These are phyloP conservation scores for Termitomyces sp. DNA, from an alignment of 768 basidiomycete genomes.

Conservation along the genomic window DNA sequence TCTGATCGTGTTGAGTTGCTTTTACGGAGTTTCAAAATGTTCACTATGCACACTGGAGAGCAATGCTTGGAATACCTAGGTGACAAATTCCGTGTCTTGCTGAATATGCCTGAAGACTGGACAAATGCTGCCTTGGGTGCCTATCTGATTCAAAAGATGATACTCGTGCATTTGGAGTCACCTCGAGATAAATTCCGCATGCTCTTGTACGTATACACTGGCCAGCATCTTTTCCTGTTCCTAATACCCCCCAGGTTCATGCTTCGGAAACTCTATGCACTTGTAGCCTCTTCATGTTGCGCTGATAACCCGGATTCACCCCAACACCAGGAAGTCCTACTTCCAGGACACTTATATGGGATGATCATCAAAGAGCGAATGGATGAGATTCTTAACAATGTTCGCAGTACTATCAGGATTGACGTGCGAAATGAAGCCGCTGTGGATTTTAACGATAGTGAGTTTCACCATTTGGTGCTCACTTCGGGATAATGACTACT, in stretches of 20 bases:
- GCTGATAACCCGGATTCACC: conserved; percentile 98
- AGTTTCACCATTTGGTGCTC: conserved; percentile 25
- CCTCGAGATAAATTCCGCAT: conserved; percentile 93
- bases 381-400: conserved; percentile 80
- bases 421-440: conserved; percentile 77
- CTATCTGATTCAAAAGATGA: conserved; percentile 79
- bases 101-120: conserved; percentile 93
- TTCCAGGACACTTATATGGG: conserved; percentile 88
- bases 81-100: conserved; percentile 92
- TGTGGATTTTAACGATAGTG: conserved; percentile 90
- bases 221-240: not conserved
- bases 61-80: conserved; percentile 95
- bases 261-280: conserved; percentile 90
- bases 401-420: conserved; percentile 62
- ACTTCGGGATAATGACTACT: not conserved
- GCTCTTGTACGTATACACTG: conserved; percentile 66
- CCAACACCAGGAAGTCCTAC: conserved; percentile 95
- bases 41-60: conserved; percentile 79
- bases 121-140: conserved; percentile 76
- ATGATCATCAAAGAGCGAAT: conserved; percentile 99
- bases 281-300: conserved; percentile 87
- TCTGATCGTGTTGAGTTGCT: conserved; percentile 96
- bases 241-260: conserved; percentile 67
- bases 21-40: conserved; percentile 93
- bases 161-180: conserved; percentile 85